A percentile compares a stretch with the other conserved stretches of the same genome.
Evolutionary conservation across 371 early-diverging fungal species (phyloP).

Genomic region (Mortierella sp.): DNA sequence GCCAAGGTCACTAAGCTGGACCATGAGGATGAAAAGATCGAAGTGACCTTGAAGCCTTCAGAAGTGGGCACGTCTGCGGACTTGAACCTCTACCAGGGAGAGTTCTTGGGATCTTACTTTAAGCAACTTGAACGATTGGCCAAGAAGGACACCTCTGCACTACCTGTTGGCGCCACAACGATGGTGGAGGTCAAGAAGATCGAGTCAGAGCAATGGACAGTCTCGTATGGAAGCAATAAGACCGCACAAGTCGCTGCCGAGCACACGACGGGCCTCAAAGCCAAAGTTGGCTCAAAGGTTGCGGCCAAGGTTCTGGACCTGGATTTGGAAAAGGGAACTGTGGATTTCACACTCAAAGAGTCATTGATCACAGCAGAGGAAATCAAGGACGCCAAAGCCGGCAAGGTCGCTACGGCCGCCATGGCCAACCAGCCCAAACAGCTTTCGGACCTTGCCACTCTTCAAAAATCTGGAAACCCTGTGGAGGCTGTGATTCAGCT

Average conservation of each 20-base stretch:
- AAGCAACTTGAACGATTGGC: slow-evolving; percentile 54
- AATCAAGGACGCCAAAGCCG: slow-evolving; percentile 31
- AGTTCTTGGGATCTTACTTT: slow-evolving; percentile 64
- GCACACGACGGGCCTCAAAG: slow-evolving; percentile 58
- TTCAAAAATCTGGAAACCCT: slow-evolving; percentile 43
- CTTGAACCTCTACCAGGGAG: slow-evolving; percentile 51
- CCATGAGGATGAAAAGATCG: slow-evolving; percentile 50
- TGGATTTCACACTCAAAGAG: slow-evolving; percentile 67
- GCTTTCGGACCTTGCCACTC: slow-evolving; percentile 40
- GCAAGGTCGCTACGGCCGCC: slow-evolving; percentile 24
- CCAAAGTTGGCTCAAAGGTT: slow-evolving; percentile 59
- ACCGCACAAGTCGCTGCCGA: slow-evolving; percentile 67
- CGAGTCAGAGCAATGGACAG: slow-evolving; percentile 65
- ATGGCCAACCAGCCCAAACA: slow-evolving; percentile 20
- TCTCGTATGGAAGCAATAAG: slow-evolving; percentile 58
- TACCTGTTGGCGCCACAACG: slow-evolving; percentile 54
- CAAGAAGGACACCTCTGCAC: slow-evolving; percentile 31
- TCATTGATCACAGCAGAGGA: slow-evolving; percentile 46
- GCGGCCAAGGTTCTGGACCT: slow-evolving; percentile 72
- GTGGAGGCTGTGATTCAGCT: slow-evolving; percentile 72
- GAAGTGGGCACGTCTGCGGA: slow-evolving; percentile 46
- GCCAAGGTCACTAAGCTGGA: slow-evolving; percentile 63
- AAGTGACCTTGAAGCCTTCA: slow-evolving; percentile 72
- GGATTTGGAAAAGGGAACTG: slow-evolving; percentile 65
- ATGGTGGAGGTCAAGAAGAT: slow-evolving; percentile 64